Conservation (phyloP, 495 filamentous ascomycete genomes). For the Achaetomiella virescens region DNA sequence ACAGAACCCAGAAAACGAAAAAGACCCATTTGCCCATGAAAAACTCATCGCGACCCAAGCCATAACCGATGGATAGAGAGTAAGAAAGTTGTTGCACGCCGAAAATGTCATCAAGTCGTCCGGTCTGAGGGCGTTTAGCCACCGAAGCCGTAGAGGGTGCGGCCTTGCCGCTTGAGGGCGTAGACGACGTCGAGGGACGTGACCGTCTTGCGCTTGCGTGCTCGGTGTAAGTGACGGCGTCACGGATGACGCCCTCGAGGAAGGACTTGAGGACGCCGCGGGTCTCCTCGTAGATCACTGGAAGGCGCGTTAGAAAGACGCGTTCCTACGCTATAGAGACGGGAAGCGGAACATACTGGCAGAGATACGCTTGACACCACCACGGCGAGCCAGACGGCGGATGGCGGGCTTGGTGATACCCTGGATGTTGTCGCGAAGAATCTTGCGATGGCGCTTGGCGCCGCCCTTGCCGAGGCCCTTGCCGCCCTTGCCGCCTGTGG, state of each 20-base stretch:
- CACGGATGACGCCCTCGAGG: conserved; percentile 99
- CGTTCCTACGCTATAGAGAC: background rate
- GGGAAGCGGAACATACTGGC: conserved; percentile 55
- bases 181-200: conserved; percentile 93
- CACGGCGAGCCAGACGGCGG: conserved; percentile 98
- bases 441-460: conserved; percentile 97
- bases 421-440: conserved; percentile 99
- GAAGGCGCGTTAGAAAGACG: conserved; percentile 30
- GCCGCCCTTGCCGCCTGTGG: conserved; percentile 79
- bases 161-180: conserved; percentile 86
- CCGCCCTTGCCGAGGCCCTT: conserved; percentile 87
- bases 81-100: conserved; percentile 1
- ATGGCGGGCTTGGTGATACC: conserved; percentile 99
- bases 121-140: conserved; percentile 51
- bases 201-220: conserved; percentile 98
- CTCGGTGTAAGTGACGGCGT: conserved; percentile 97
- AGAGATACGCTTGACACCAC: conserved; percentile 99
- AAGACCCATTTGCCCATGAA: conserved; percentile 21
- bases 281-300: conserved; percentile 99
- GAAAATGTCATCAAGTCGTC: conserved; percentile 10
- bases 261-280: conserved; percentile 99
- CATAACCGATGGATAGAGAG: conserved; percentile 9
- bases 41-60: conserved; percentile 14
- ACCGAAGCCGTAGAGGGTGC: conserved; percentile 96
- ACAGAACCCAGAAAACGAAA: conserved; percentile 7